phyloP scores from a whole-genome alignment of 805 yeast genomes.

The Candida corydali region DNA sequence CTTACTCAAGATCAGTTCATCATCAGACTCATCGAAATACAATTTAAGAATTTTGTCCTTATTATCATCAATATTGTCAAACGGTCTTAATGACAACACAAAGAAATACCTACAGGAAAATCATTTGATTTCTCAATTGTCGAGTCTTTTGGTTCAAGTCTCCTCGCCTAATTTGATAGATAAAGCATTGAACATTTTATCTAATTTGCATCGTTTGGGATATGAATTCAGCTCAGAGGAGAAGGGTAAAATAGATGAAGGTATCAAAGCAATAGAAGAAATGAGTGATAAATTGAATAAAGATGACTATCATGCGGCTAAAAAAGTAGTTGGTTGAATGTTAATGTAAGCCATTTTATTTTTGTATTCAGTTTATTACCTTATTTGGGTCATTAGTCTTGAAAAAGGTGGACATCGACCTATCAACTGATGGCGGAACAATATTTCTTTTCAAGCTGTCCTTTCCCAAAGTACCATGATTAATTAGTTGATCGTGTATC shows the following conservation, averaged over 20 bases:
- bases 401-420: slow-evolving; percentile 44
- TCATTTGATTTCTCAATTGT: slow-evolving; percentile 29
- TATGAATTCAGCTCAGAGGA: slow-evolving; percentile 47
- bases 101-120: slow-evolving; percentile 34
- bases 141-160: slow-evolving; percentile 26
- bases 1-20: slow-evolving; percentile 21
- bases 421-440: slow-evolving; percentile 49
- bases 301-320: slow-evolving; percentile 50
- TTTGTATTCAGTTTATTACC: slow-evolving; percentile 14
- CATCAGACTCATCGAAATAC: slow-evolving; percentile 23
- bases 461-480: slow-evolving; percentile 30
- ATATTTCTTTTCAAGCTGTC: slow-evolving; percentile 43
- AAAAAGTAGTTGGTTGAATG: slow-evolving; percentile 32
- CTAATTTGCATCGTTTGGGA: slow-evolving; percentile 38
- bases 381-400: slow-evolving; percentile 49
- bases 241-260: slow-evolving; percentile 26
- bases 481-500: slow-evolving; percentile 23
- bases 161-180: slow-evolving; percentile 51
- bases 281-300: slow-evolving; percentile 47
- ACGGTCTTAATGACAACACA: slow-evolving; percentile 42
- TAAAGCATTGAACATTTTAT: slow-evolving; percentile 49
- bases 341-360: neutral
- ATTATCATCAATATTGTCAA: slow-evolving; percentile 55
- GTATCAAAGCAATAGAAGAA: slow-evolving; percentile 34
- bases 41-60: slow-evolving; percentile 54